Conservation (phyloP, 176 grass and related monocot species). For the Triticum timopheevii region DNA sequence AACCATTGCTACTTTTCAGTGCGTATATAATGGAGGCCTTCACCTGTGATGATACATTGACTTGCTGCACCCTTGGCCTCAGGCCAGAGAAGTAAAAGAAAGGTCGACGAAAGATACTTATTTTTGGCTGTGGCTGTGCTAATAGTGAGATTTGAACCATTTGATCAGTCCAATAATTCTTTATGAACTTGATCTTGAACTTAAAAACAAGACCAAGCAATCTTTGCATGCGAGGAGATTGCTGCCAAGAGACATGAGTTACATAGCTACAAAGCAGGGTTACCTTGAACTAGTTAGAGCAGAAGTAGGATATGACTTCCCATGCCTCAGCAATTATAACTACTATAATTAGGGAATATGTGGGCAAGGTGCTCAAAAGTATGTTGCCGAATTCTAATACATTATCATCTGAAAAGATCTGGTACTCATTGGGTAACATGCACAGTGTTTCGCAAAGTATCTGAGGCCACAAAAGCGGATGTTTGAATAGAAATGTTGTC, state of each 20-base stretch:
- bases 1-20: not conserved
- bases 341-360: not conserved
- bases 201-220: not conserved
- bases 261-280: conserved; percentile 1
- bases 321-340: not conserved
- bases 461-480: too few species aligned
- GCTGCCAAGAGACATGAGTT: not conserved
- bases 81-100: not conserved
- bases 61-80: not conserved
- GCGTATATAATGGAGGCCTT: not conserved
- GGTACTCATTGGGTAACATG: too few species aligned
- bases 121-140: not conserved
- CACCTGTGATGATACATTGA: not conserved
- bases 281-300: not conserved
- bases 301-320: not conserved
- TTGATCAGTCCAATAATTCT: not conserved
- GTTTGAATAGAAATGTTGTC: too few species aligned
- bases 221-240: not conserved
- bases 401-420: too few species aligned
- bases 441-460: too few species aligned
- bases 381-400: not conserved
- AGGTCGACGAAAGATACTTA: rapidly evolving
- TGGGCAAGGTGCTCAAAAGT: not conserved
- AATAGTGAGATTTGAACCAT: not conserved
- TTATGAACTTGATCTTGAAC: not conserved